Evolutionary conservation across 176 grass and related monocot genomes (phyloP).

Genomic region (Oryza longistaminata): DNA sequence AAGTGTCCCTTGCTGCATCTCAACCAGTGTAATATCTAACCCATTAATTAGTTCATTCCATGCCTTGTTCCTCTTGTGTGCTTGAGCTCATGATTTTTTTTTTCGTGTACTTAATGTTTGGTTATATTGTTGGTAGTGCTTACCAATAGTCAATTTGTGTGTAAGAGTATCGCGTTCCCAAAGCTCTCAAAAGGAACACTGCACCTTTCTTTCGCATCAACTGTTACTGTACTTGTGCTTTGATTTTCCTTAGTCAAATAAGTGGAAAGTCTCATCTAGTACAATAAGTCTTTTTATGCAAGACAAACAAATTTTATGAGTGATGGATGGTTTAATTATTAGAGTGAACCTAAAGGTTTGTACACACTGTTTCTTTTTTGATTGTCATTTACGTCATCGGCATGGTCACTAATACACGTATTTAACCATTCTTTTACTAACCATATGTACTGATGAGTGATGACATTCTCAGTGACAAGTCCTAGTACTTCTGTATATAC

Average conservation of each 20-base stretch:
- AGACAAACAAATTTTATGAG: background rate
- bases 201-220: background rate
- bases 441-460: background rate
- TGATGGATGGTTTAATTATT: background rate
- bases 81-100: constrained; percentile 18
- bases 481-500: background rate
- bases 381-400: background rate
- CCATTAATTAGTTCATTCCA: constrained; percentile 29
- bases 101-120: background rate
- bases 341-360: constrained; percentile 2
- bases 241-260: background rate
- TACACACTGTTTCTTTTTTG: background rate
- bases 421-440: too few species aligned
- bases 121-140: constrained; percentile 29
- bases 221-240: background rate
- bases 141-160: background rate
- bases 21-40: constrained; percentile 91
- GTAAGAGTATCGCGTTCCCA: background rate
- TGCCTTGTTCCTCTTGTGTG: constrained; percentile 26
- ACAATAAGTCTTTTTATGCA: background rate
- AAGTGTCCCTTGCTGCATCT: constrained; percentile 87
- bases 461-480: too few species aligned
- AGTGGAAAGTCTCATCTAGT: background rate
- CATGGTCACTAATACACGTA: background rate
- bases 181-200: background rate